Evolutionary conservation across 305 asterid species (phyloP).

Genomic region (Fraxinus velutina): DNA sequence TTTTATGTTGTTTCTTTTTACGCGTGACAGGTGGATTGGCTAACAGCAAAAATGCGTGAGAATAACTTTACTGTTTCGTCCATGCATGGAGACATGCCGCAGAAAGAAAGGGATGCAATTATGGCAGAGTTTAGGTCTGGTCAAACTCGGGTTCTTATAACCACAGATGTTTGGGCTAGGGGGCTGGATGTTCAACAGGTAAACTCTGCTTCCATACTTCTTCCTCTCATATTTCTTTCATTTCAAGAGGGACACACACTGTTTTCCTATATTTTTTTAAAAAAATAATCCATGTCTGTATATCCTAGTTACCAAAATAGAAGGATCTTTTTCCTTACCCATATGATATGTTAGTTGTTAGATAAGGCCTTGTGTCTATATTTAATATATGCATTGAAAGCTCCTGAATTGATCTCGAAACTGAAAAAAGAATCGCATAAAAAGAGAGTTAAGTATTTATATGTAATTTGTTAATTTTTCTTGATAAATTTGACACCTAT

Average conservation of each 20-base stretch:
- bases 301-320: neutral
- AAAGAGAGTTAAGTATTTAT: neutral
- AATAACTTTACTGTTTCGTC: conserved; percentile 88
- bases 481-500: neutral
- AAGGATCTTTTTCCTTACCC: neutral
- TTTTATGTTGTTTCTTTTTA: conserved; percentile 3
- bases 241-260: neutral
- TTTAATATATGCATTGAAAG: neutral
- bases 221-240: neutral
- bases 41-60: conserved; percentile 82
- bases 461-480: neutral
- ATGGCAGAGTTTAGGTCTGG: conserved; percentile 84
- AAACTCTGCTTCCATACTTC: conserved; percentile 13
- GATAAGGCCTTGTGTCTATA: neutral
- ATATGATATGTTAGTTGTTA: neutral
- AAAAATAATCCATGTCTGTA: neutral
- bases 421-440: neutral
- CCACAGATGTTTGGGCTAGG: conserved; percentile 99
- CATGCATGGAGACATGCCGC: conserved; percentile 99
- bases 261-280: neutral
- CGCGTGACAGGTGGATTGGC: conserved; percentile 72
- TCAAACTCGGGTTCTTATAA: conserved; percentile 84
- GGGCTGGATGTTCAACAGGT: conserved; percentile 99
- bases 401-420: neutral
- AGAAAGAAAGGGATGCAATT: conserved; percentile 88